Evolutionary conservation across 352 stramenopile genomes (phyloP), one percentile per base, ranked within the genome.

Genomic region (Globisporangium heterothallicum): DNA sequence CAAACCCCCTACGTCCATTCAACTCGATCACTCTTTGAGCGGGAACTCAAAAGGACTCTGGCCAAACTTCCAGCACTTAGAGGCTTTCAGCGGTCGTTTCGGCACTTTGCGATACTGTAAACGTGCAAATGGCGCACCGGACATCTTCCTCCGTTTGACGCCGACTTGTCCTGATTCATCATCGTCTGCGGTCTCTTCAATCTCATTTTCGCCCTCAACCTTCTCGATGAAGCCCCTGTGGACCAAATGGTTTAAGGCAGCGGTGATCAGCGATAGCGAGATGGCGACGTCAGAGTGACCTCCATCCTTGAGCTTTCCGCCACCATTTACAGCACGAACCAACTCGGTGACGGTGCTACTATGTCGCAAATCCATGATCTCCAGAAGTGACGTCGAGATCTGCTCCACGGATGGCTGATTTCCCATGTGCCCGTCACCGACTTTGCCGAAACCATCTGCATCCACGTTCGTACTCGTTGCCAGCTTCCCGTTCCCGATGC

Each of bases 51-150:
- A 55, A 14, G 70, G 21, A n/a, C 61, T 67, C 19, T 46, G 50
- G 6, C 63, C 69, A 22, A 76, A 72, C 42, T 81, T 81, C 79
- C 79, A 90, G 42, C 64, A 77, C 55, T 90, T 90, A 13, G 77
- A 74, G 18, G 79, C 77, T 47, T 91, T 91, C 14, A 91, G 47
- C 6, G 79, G 79, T 21, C 79, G 63, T 40, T 63, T 80, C 0
- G 79, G 79, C 19, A 91, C 71, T 54, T 85, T 88, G 0, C 79
- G 79, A 36, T 87, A 91, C 25, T 73, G 48, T 16, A 61, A 49
- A 0, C 43, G 14, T 21, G 46, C 26, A 32, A 27, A 27, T 5
- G 56, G 36, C 3, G 53, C 32, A 0, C 46, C 59, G 0, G 36
- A 44, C 6, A 45, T 47, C 56, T 63, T 66, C 55, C 60, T 51